A percentile compares a stretch with the other conserved stretches of the same genome.
Evolutionary conservation across 169 alveolate species (phyloP).

Genomic region (Plasmodium coatneyi): DNA sequence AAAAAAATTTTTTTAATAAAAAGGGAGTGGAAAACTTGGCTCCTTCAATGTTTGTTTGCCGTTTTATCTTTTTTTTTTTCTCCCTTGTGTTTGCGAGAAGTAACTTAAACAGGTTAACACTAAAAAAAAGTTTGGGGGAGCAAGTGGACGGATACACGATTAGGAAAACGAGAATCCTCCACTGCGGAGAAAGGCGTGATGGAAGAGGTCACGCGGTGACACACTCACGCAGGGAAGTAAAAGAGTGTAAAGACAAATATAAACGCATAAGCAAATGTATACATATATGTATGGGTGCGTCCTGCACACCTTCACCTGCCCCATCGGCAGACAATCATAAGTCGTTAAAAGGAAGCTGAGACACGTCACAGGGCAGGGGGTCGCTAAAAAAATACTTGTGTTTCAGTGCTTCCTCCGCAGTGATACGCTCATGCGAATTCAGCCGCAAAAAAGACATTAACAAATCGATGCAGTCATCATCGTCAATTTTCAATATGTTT

Average conservation of each 20-base stretch:
- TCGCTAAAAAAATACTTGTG: conserved; percentile 86
- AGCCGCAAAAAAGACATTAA: conserved; percentile 78
- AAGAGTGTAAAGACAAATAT: not conserved
- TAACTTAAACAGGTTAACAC: not conserved
- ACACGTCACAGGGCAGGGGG: conserved; percentile 81
- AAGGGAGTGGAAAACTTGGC: not conserved
- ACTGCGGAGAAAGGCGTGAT: not conserved
- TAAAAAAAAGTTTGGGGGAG: not conserved
- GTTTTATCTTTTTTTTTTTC: not conserved
- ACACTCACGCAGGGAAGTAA: not conserved
- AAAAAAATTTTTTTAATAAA: not conserved
- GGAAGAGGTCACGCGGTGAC: not conserved
- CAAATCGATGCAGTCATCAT: conserved; percentile 77
- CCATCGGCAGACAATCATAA: not conserved
- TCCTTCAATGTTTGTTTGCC: not conserved
- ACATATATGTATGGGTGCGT: not conserved
- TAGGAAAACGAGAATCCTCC: not conserved
- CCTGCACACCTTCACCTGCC: not conserved
- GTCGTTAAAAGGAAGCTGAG: conserved; percentile 63
- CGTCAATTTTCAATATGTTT: conserved; percentile 59
- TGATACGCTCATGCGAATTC: conserved; percentile 87
- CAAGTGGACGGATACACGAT: not conserved
- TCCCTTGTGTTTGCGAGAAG: not conserved
- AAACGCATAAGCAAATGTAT: not conserved
- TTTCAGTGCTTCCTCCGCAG: conserved; percentile 86